Conservation (phyloP, 805 yeast genomes). For the Wickerhamomyces strasburgensis region DNA sequence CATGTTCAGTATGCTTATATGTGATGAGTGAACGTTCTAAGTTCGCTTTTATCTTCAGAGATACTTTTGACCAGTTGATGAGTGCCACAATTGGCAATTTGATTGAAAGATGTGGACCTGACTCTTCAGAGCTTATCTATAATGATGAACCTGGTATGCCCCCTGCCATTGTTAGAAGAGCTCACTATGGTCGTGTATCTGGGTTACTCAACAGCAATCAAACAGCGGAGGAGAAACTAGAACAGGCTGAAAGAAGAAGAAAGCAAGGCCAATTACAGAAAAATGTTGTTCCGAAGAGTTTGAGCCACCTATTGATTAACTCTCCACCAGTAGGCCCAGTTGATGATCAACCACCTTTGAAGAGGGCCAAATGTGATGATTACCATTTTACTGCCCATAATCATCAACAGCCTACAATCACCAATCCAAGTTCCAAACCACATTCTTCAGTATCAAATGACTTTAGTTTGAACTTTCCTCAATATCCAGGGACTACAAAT, state of each 20-base stretch:
- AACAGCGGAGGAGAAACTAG: conserved; percentile 36
- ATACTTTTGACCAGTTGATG: conserved; percentile 64
- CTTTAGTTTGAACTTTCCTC: conserved; percentile 15
- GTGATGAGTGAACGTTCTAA: conserved; percentile 64
- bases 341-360: conserved; percentile 12
- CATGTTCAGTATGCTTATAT: conserved; percentile 58
- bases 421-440: conserved; percentile 3
- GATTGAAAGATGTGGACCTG: conserved; percentile 59
- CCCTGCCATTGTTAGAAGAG: conserved; percentile 49
- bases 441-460: conserved; percentile 13
- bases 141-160: conserved; percentile 48
- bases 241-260: conserved; percentile 44
- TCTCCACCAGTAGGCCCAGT: conserved; percentile 32
- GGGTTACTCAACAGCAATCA: conserved; percentile 5
- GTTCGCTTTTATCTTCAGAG: conserved; percentile 57
- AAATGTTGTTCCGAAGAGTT: conserved; percentile 48
- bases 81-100: conserved; percentile 59
- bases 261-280: conserved; percentile 48
- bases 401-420: background rate
- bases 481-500: conserved; percentile 13
- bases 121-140: conserved; percentile 52
- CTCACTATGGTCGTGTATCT: conserved; percentile 26
- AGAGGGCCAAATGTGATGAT: conserved; percentile 5
- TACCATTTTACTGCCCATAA: background rate
- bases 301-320: conserved; percentile 44